These are phyloP conservation scores for Ustilago esculenta DNA, from an alignment of 1,284 basidiomycete genomes.

Conservation along the genomic window DNA sequence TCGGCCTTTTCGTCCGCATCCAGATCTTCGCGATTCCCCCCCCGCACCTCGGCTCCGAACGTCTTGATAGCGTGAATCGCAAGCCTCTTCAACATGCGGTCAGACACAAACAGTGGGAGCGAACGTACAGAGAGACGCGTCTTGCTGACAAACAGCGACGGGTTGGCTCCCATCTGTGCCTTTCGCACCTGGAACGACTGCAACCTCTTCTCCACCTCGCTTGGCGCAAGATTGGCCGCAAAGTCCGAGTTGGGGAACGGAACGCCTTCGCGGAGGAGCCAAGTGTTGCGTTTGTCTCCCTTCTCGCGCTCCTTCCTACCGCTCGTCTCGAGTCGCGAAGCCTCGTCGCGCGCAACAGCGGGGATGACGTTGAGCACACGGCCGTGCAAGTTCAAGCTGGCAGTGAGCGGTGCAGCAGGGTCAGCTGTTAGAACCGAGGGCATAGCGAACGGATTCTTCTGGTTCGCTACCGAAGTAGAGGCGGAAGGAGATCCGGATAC, in stretches of 20 bases:
- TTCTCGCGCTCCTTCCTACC: conserved; percentile 82
- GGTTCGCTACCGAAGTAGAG: conserved; percentile 13
- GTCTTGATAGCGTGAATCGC: conserved; percentile 81
- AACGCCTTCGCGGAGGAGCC: conserved; percentile 86
- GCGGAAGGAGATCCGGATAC: conserved; percentile 13
- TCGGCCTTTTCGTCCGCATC: conserved; percentile 78
- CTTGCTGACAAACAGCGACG: conserved; percentile 90
- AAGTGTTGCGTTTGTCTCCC: conserved; percentile 94
- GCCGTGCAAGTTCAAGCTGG: conserved; percentile 87
- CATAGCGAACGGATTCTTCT: conserved; percentile 60
- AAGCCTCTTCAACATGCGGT: conserved; percentile 86
- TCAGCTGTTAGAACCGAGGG: conserved; percentile 77
- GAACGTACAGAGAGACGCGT: conserved; percentile 93
- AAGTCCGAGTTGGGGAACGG: conserved; percentile 60
- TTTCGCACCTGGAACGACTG: conserved; percentile 58
- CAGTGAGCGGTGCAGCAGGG: conserved; percentile 85
- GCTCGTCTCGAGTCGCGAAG: conserved; percentile 84
- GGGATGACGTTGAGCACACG: conserved; percentile 88
- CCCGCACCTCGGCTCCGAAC: conserved; percentile 83
- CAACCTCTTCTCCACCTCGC: conserved; percentile 59
- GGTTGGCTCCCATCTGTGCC: conserved; percentile 76
- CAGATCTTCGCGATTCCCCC: conserved; percentile 74
- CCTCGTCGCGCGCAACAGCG: conserved; percentile 89
- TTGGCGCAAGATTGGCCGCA: conserved; percentile 35
- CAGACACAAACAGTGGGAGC: conserved; percentile 87